These are phyloP conservation scores for Lachnellula hyalina DNA, from an alignment of 2,329 filamentous ascomycete genomes.

Conservation along the genomic window DNA sequence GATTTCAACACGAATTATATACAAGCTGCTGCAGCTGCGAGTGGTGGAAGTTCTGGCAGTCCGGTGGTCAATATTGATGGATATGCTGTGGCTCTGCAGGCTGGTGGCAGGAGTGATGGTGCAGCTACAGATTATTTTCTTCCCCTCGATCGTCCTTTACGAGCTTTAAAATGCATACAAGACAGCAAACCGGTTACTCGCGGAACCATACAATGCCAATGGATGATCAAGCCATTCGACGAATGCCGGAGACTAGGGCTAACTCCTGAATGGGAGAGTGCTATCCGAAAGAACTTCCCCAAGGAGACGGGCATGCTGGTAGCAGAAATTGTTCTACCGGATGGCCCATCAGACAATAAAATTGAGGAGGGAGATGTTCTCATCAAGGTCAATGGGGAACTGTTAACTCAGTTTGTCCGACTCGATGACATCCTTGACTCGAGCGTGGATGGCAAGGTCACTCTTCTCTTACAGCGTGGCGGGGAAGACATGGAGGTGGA, in stretches of 20 bases:
- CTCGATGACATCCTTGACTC: constrained; percentile 90
- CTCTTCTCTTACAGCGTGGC: constrained; percentile 78
- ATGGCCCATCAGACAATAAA: constrained; percentile 80
- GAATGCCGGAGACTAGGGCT: constrained; percentile 89
- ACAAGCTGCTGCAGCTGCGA: constrained; percentile 93
- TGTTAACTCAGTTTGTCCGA: constrained; percentile 87
- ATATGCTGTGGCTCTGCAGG: constrained; percentile 85
- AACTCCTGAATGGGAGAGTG: constrained; percentile 78
- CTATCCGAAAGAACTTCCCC: constrained; percentile 76
- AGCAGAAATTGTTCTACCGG: constrained; percentile 87
- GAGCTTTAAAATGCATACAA: constrained; percentile 82
- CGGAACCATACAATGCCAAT: constrained; percentile 97
- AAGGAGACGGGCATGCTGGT: constrained; percentile 96
- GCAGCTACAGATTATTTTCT: constrained; percentile 98
- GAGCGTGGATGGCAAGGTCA: constrained; percentile 73
- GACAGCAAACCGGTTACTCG: constrained; percentile 70
- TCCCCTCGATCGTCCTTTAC: constrained; percentile 81
- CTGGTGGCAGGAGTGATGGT: constrained; percentile 87
- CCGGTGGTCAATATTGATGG: constrained; percentile 96
- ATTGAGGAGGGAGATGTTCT: constrained; percentile 93
- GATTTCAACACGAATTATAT: constrained; percentile 98
- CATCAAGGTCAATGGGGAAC: constrained; percentile 86
- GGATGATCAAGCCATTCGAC: constrained; percentile 94
- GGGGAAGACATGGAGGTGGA: constrained; percentile 83
- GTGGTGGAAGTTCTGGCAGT: constrained; percentile 95